A percentile compares a stretch with the other conserved stretches of the same genome.
phyloP scores from a whole-genome alignment of 2,329 filamentous ascomycete genomes.

The Cercospora sp. region DNA sequence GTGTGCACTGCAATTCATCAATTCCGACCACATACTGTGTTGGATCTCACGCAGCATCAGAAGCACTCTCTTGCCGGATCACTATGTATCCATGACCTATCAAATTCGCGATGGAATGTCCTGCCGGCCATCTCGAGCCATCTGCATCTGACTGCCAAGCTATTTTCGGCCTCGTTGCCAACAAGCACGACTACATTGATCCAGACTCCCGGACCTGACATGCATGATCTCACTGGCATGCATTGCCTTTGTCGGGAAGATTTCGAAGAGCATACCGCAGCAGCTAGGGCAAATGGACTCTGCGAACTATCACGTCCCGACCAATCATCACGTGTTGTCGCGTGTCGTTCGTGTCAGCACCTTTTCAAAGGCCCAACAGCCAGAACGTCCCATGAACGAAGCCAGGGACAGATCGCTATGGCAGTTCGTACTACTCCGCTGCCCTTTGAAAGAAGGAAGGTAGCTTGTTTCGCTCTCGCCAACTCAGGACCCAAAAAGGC shows the following conservation, averaged over 20 bases:
- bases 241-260: not conserved
- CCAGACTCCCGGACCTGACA: not conserved
- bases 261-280: not conserved
- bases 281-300: not conserved
- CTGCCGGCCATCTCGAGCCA: not conserved
- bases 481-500: too few species aligned
- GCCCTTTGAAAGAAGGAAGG: too few species aligned
- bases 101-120: not conserved
- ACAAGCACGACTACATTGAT: not conserved
- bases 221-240: not conserved
- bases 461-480: too few species aligned
- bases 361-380: too few species aligned
- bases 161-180: not conserved
- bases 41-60: too few species aligned
- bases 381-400: too few species aligned
- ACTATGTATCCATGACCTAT: too few species aligned
- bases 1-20: not conserved
- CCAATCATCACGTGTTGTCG: not conserved
- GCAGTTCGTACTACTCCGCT: too few species aligned
- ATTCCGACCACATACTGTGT: not conserved
- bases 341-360: not conserved
- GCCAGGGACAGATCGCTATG: too few species aligned
- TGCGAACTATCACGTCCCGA: not conserved
- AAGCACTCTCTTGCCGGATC: too few species aligned
- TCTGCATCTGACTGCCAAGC: not conserved